A percentile compares a stretch with the other conserved stretches of the same genome.
phyloP scores from a whole-genome alignment of 2,329 filamentous ascomycete species.

The Aspergillus fischeri region DNA sequence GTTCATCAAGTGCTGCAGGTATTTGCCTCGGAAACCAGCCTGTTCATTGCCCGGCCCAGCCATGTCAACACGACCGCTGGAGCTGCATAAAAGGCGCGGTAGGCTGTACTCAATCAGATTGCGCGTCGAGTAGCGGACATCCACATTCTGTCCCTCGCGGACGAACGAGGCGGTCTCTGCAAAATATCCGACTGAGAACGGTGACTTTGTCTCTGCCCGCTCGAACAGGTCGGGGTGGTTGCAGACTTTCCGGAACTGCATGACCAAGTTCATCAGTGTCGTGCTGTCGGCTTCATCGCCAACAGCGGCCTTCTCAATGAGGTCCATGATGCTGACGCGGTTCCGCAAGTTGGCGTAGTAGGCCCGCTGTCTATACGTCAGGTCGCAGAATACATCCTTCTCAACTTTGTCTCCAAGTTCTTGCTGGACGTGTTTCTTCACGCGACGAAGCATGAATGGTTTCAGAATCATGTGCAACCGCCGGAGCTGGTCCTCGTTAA shows the following conservation, averaged over 20 bases:
- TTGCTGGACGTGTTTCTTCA: conserved; percentile 99
- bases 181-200: conserved; percentile 78
- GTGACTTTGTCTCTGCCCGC: conserved; percentile 83
- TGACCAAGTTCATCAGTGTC: conserved; percentile 97
- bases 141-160: conserved; percentile 75
- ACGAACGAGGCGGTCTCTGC: conserved; percentile 95
- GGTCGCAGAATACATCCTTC: conserved; percentile 89
- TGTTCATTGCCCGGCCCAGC: conserved; percentile 67
- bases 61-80: conserved; percentile 71
- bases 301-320: conserved; percentile 93
- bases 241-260: conserved; percentile 99
- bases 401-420: conserved; percentile 99
- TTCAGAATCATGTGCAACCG: conserved; percentile 98
- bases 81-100: conserved; percentile 76
- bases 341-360: conserved; percentile 90
- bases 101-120: conserved; percentile 81
- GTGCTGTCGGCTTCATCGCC: conserved; percentile 93
- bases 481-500: conserved; percentile 96
- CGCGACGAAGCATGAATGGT: conserved; percentile 98
- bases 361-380: conserved; percentile 92
- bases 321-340: conserved; percentile 97
- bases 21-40: conserved; percentile 77
- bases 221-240: conserved; percentile 98
- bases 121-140: conserved; percentile 81
- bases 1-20: conserved; percentile 78